Percentiles rank a stretch among this genome's conserved stretches.
Evolutionary conservation across 257 asterid genomes (phyloP).

Genomic region (Salvia rosmarinus): DNA sequence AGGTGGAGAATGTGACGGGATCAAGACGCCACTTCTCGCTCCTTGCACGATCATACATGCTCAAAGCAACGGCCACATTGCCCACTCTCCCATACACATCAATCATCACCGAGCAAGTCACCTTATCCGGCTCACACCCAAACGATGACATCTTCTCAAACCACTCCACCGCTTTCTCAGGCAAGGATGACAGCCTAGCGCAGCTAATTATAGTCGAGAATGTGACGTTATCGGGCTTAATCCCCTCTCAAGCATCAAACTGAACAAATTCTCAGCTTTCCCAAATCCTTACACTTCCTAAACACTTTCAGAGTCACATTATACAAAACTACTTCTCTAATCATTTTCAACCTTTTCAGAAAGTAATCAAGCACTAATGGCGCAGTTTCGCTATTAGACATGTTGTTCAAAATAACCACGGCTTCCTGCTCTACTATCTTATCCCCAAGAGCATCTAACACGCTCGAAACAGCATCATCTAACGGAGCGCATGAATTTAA

Average conservation of each 20-base stretch:
- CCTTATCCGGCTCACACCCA: conserved; percentile 71
- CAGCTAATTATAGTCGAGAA: conserved; percentile 89
- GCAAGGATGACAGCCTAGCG: conserved; percentile 72
- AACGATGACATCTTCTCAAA: conserved; percentile 77
- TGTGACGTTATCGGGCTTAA: conserved; percentile 79
- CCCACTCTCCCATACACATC: conserved; percentile 85
- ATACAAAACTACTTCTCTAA: conserved; percentile 59
- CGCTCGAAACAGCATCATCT: conserved; percentile 44
- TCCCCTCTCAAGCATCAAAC: conserved; percentile 70
- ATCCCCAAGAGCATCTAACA: conserved; percentile 49
- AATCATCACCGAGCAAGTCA: conserved; percentile 79
- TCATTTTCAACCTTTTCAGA: conserved; percentile 41
- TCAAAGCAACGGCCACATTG: conserved; percentile 68
- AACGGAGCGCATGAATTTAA: conserved; percentile 58
- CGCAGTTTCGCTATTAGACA: conserved; percentile 66
- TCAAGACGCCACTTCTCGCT: conserved; percentile 83
- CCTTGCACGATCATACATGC: conserved; percentile 83
- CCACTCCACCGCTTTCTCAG: conserved; percentile 85
- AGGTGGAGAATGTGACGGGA: conserved; percentile 66
- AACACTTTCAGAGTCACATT: conserved; percentile 83
- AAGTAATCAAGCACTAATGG: conserved; percentile 57
- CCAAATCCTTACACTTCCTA: conserved; percentile 65
- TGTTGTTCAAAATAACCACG: conserved; percentile 64
- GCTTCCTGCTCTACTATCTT: conserved; percentile 64
- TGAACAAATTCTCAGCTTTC: conserved; percentile 64